Evolutionary conservation across 352 stramenopile genomes (phyloP), one percentile per base, ranked within the genome.

Genomic region (Thraustochytrium striatum): DNA sequence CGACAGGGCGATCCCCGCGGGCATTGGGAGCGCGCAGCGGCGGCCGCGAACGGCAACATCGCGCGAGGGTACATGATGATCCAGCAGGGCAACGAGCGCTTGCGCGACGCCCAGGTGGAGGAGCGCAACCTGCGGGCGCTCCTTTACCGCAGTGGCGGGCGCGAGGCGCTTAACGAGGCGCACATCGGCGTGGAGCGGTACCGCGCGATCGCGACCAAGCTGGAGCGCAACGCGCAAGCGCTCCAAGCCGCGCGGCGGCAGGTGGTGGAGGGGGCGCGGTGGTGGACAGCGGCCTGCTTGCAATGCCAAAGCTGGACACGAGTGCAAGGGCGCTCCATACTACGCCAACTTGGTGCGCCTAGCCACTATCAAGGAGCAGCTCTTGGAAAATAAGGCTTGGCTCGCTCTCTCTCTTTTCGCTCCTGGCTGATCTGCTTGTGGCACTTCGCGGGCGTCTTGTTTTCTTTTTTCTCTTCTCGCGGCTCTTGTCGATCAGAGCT

Each of bases 11-110:
- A n/a, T n/a, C n/a, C n/a, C n/a, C n/a, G n/a, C n/a, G n/a, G 47
- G 47, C 47, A 55, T 21, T 55, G 65, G 7, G n/a, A 55, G 3
- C 30, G 30, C n/a, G 52, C 28, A 9, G 65, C 39, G 5, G 25
- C 28, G 0, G 52, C 44, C 41, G 33, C 43, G 65, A 30, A 75
- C 25, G 35, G 41, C 47, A 11, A 30, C 5, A 30, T 75, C 32
- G 43, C 65, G 35, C 44, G 52, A 16, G 65, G 65, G 16, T 75
- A 75, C 65, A 75, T 75, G 65, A 75, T 75, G 65, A 75, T 75
- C 65, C 65, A 75, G 44, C 65, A 75, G 52, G 65, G 65, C 8
- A 75, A 75, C 36, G 33, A 30, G 32, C 44, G 65, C 13, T 32
- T 75, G 21, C 65, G 65, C 28, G 52, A 75, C 30, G 44, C 52